These are phyloP conservation scores for Dactylellina leptospora DNA, from an alignment of 2,329 filamentous ascomycete genomes.

Conservation along the genomic window DNA sequence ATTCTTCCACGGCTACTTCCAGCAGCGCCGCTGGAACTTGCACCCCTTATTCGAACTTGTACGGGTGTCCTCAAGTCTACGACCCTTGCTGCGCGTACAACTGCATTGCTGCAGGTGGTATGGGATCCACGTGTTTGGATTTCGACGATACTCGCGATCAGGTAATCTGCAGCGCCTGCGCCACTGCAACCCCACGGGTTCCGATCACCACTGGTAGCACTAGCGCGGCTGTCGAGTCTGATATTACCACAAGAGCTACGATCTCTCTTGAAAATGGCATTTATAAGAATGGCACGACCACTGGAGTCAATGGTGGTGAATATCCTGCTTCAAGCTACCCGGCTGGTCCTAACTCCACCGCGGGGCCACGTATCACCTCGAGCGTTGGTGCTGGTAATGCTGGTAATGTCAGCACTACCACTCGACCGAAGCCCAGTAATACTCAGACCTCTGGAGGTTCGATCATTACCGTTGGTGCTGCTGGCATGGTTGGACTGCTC, in stretches of 20 bases:
- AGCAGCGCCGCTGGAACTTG: constrained; percentile 9
- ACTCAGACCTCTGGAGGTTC: constrained; percentile 6
- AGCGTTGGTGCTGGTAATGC: not conserved
- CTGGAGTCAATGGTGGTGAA: not conserved
- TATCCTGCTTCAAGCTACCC: not conserved
- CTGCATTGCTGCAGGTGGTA: constrained; percentile 15
- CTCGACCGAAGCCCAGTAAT: constrained; percentile 3
- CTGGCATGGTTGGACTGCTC: constrained; percentile 9
- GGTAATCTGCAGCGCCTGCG: constrained; percentile 25
- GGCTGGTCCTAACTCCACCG: not conserved
- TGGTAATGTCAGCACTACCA: constrained; percentile 4
- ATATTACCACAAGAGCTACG: not conserved
- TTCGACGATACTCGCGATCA: constrained; percentile 27
- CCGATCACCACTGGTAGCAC: not conserved
- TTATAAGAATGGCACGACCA: not conserved
- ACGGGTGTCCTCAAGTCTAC: constrained; percentile 20
- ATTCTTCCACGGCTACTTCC: not conserved
- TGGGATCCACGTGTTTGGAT: constrained; percentile 32
- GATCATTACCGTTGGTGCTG: constrained; percentile 4
- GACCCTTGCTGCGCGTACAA: constrained; percentile 29
- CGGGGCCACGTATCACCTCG: not conserved
- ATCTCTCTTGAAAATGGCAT: not conserved
- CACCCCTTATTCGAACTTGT: constrained; percentile 13
- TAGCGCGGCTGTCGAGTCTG: too few species aligned
- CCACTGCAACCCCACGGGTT: not conserved